Base-by-base conservation (phyloP, 129 eudicot genomes). In the Lactuca saligna region DNA sequence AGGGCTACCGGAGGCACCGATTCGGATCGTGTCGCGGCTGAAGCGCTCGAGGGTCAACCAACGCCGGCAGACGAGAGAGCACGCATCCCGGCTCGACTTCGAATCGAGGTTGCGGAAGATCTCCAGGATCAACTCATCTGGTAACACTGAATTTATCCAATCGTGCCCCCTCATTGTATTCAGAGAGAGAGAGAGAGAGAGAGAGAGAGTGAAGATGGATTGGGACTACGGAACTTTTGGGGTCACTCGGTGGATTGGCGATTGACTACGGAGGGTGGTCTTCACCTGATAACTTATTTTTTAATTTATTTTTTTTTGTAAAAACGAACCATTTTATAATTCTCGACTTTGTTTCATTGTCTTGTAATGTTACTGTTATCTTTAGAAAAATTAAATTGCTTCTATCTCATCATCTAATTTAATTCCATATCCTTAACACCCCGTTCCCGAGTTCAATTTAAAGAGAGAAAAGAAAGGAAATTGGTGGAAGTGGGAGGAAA, bases 1-100 rank as follows among this genome's bases (percentile, higher is more conserved):
- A 4, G 98, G 95, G 53, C 75, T 66, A 5, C 86, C 89, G 3
- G 97, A 88, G 7, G 97, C 97, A 11, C 93, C 96, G 82, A 91
- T 78, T 7, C 90, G 96, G 53, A 91, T 73, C 9, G 97, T 84
- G 48, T 82, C 89, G 15, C 98, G 98, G 84, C 96, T 86, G 51
- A 80, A 77, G 17, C 95, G 84, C 59, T 91, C 96, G 33, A 91
- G 87, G 39, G 56, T 41, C 54, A 82, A 79, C 98, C 98, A 91
- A 13, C 96, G 80, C 53, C 83, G 83, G 80, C 98, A 91, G n/a
- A 91, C 98, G 31, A 91, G 82, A 7, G 96, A 84, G 56, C 83
- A 80, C 0, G 96, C 88, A 39, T 91, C 96, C 14, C 96, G 78
- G 82, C 68, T 84, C 3, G 86, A 51, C 69, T 91, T 88, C 7